phyloP scores from a whole-genome alignment of 148 eudicot genomes.

The Limonium bicolor region DNA sequence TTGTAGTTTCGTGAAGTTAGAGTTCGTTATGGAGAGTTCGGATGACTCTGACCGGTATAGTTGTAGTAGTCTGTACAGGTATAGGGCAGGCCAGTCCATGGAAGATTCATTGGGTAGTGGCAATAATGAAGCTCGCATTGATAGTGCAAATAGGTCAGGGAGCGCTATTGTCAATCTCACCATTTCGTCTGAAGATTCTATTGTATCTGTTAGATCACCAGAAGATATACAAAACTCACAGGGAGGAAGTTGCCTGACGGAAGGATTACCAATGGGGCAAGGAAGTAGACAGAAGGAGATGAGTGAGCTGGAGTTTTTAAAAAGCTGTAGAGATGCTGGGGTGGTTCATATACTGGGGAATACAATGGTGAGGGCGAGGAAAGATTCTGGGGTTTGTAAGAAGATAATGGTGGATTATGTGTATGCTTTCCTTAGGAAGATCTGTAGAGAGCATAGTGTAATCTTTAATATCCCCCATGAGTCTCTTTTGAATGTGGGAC shows the following conservation, averaged over 20 bases:
- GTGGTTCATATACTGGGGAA: conserved; percentile 95
- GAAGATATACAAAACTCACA: too few species aligned
- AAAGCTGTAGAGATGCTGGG: conserved; percentile 67
- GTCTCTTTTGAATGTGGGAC: conserved; percentile 84
- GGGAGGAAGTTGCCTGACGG: conserved; percentile 7
- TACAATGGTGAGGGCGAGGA: conserved; percentile 62
- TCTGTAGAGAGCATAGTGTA: conserved; percentile 95
- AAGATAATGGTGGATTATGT: conserved; percentile 73
- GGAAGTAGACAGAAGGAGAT: conserved; percentile 40
- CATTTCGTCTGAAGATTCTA: conserved; percentile 57
- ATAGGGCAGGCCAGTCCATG: conserved; percentile 39
- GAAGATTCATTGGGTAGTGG: conserved; percentile 15
- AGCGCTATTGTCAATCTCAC: conserved; percentile 22
- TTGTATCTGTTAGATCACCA: conserved; percentile 41
- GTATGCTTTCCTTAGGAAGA: conserved; percentile 91
- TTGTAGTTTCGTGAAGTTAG: conserved; percentile 61
- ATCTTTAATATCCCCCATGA: conserved; percentile 95
- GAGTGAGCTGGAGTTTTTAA: conserved; percentile 69
- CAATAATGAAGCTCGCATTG: background rate
- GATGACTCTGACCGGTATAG: conserved; percentile 85
- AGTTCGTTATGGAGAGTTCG: conserved; percentile 82
- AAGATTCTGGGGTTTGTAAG: conserved; percentile 47
- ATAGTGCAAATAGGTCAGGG: background rate
- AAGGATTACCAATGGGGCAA: conserved; percentile 42
- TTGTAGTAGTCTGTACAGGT: conserved; percentile 42